Percentiles rank a stretch among this genome's conserved stretches.
phyloP scores from a whole-genome alignment of 1,284 basidiomycete genomes.

The Naganishia cerealis region DNA sequence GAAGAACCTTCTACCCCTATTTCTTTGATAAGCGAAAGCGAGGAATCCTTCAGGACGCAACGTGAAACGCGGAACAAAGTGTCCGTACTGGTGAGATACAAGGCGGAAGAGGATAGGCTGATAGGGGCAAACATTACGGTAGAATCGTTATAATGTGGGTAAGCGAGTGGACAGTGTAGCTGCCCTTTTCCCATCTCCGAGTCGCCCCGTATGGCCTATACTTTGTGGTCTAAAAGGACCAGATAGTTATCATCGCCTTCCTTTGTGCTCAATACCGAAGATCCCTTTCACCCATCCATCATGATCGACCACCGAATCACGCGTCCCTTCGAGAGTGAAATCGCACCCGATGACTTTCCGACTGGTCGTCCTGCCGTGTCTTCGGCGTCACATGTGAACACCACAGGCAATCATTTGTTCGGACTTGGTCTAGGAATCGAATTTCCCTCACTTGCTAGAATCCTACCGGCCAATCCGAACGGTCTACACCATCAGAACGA shows the following conservation, averaged over 20 bases:
- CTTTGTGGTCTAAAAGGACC: not conserved
- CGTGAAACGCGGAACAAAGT: conserved; percentile 10
- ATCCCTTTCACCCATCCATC: not conserved
- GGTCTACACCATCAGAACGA: not conserved
- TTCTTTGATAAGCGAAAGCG: not conserved
- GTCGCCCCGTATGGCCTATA: not conserved
- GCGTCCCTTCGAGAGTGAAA: not conserved
- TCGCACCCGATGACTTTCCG: not conserved
- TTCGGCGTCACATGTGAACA: not conserved
- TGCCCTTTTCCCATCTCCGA: not conserved
- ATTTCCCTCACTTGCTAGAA: not conserved
- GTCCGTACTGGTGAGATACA: not conserved
- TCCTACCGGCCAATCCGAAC: not conserved
- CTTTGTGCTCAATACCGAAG: not conserved
- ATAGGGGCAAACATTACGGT: not conserved
- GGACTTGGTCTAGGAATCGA: conserved; percentile 7
- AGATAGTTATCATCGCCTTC: not conserved
- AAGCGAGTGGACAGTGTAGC: too few relatives aligned
- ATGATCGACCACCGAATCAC: not conserved
- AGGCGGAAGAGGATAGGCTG: not conserved
- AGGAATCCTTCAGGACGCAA: not conserved
- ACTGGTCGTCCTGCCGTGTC: not conserved
- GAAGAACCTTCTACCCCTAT: not conserved
- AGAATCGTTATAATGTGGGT: not conserved
- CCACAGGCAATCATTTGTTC: not conserved